Conservation (phyloP, 2,329 filamentous ascomycete species). For the Trichoderma oligosporum region DNA sequence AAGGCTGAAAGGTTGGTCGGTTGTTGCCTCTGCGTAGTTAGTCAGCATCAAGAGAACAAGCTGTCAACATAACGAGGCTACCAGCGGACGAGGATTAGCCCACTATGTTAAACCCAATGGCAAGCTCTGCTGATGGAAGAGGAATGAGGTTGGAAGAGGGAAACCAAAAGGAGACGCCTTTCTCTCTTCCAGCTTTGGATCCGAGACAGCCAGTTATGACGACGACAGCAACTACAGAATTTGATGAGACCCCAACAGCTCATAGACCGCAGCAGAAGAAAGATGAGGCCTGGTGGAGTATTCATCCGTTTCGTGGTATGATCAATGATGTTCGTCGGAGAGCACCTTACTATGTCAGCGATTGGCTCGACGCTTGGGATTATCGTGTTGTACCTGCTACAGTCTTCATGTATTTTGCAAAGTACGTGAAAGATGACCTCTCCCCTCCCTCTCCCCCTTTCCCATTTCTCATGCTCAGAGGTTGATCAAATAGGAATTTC, state of each 20-base stretch:
- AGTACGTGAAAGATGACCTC: conserved; percentile 49
- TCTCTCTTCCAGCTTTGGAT: not conserved
- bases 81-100: not conserved
- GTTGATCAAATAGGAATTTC: not conserved
- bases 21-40: not conserved
- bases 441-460: not conserved
- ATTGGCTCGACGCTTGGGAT: conserved; percentile 85
- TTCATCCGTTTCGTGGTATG: conserved; percentile 75
- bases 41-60: not conserved
- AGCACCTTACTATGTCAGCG: conserved; percentile 73
- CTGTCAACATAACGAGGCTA: not conserved
- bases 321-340: conserved; percentile 70
- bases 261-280: not conserved
- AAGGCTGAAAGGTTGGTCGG: not conserved
- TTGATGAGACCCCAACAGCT: not conserved
- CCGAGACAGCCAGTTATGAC: not conserved
- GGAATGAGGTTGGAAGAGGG: not conserved
- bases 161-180: not conserved
- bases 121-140: not conserved
- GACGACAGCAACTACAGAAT: not conserved
- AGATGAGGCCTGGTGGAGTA: conserved; percentile 62
- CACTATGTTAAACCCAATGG: not conserved
- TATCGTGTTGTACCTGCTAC: conserved; percentile 85
- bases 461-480: not conserved
- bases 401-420: conserved; percentile 93